phyloP scores from a whole-genome alignment of 768 basidiomycete species.

The Agrocybe praecox region DNA sequence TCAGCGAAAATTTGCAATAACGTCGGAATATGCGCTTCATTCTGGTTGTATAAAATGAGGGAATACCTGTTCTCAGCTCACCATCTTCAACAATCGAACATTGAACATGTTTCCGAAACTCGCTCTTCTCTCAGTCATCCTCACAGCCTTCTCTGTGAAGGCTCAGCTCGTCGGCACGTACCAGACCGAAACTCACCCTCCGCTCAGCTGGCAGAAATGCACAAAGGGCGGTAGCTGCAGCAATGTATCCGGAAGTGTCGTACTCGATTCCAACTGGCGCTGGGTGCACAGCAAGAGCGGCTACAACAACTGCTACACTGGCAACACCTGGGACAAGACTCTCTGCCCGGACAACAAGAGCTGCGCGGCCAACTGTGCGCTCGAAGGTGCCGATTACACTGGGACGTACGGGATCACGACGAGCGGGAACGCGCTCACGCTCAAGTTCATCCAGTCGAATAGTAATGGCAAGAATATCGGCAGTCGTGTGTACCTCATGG shows the following conservation, averaged over 20 bases:
- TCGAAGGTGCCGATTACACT: constrained; percentile 50
- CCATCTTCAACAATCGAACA: too few relatives aligned
- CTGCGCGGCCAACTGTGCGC: constrained; percentile 46
- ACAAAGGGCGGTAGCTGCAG: constrained; percentile 42
- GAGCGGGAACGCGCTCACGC: constrained; percentile 44
- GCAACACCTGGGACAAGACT: constrained; percentile 54
- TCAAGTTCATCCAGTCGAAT: constrained; percentile 48
- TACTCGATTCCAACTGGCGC: constrained; percentile 57
- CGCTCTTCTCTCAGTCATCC: constrained; percentile 34
- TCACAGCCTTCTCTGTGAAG: constrained; percentile 31
- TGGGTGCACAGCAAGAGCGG: constrained; percentile 42
- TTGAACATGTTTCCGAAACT: constrained; percentile 36
- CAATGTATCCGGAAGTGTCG: constrained; percentile 31
- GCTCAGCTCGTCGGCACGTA: constrained; percentile 54
- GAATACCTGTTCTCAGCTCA: neutral
- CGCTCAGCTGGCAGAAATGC: constrained; percentile 45
- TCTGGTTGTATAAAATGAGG: constrained; percentile 1
- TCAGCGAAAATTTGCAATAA: neutral
- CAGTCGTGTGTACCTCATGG: constrained; percentile 53
- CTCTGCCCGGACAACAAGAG: constrained; percentile 49
- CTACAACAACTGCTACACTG: constrained; percentile 54
- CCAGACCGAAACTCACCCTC: constrained; percentile 51
- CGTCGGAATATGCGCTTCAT: neutral
- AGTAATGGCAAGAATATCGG: constrained; percentile 39
- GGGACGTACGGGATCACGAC: constrained; percentile 55